Conservation (phyloP, 2,329 filamentous ascomycete genomes). For the Trichoderma sp. region DNA sequence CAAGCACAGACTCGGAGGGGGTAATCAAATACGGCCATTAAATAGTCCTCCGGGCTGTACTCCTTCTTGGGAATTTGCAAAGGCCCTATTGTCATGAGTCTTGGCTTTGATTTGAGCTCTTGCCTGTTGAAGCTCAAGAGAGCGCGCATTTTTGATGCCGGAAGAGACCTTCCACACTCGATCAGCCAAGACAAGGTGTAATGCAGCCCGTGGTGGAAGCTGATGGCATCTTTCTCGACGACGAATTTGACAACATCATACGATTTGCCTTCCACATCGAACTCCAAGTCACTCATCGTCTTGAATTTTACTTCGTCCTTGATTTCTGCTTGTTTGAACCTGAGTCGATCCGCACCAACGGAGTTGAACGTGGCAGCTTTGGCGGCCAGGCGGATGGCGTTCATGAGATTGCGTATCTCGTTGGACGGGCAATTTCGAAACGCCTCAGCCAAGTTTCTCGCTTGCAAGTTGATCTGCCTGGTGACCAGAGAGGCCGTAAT, state of each 20-base stretch:
- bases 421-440: slow-evolving; percentile 71
- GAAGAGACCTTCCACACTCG: slow-evolving; percentile 80
- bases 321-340: slow-evolving; percentile 85
- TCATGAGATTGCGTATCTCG: slow-evolving; percentile 65
- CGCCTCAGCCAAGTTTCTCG: slow-evolving; percentile 82
- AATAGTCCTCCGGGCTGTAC: slow-evolving; percentile 70
- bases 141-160: slow-evolving; percentile 63
- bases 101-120: slow-evolving; percentile 67
- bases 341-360: slow-evolving; percentile 79
- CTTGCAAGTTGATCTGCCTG: slow-evolving; percentile 90
- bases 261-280: slow-evolving; percentile 59
- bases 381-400: slow-evolving; percentile 72
- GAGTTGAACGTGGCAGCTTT: slow-evolving; percentile 88
- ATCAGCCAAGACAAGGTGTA: slow-evolving; percentile 96
- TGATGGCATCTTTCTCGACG: slow-evolving; percentile 87
- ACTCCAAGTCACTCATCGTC: slow-evolving; percentile 73
- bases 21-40: slow-evolving; percentile 88
- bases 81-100: slow-evolving; percentile 55
- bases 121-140: slow-evolving; percentile 72
- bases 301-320: slow-evolving; percentile 87
- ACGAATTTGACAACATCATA: slow-evolving; percentile 81
- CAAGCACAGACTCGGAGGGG: slow-evolving; percentile 92
- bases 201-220: slow-evolving; percentile 95
- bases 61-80: slow-evolving; percentile 58
- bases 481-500: slow-evolving; percentile 95